phyloP scores from a whole-genome alignment of 129 eudicot species.

The Cynara cardunculus region DNA sequence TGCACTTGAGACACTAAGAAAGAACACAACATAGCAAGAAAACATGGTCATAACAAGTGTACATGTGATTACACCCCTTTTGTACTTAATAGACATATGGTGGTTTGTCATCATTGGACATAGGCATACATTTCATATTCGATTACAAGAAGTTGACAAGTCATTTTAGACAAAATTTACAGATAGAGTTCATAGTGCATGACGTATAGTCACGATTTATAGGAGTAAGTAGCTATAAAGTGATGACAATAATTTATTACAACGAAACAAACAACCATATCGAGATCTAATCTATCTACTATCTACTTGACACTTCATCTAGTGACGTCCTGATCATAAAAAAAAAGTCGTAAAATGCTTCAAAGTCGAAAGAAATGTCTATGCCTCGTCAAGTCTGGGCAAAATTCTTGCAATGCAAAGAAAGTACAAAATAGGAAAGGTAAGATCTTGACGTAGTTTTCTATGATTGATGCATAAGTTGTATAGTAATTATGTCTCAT shows the following conservation, averaged over 20 bases:
- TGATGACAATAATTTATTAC: background rate
- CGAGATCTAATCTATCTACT: background rate
- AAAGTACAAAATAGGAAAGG: too few species aligned
- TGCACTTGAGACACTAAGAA: background rate
- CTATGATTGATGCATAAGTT: background rate
- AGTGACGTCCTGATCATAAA: background rate
- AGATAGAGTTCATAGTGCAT: background rate
- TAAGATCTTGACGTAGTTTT: background rate
- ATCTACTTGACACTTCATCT: background rate
- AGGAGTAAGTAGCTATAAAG: background rate
- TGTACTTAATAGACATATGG: background rate
- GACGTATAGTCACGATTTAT: background rate
- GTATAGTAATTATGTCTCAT: background rate
- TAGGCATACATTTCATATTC: background rate
- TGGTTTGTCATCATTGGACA: background rate
- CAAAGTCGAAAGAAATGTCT: background rate
- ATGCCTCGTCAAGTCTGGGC: background rate
- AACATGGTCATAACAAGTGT: background rate
- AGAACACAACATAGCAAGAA: background rate
- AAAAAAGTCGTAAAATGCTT: background rate
- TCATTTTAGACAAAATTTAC: too few species aligned
- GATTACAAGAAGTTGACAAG: background rate
- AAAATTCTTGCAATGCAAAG: background rate
- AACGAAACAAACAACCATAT: background rate
- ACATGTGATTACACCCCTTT: too few species aligned